Evolutionary conservation across 257 asterid species (phyloP).

Genomic region (Solanum bukasovii): DNA sequence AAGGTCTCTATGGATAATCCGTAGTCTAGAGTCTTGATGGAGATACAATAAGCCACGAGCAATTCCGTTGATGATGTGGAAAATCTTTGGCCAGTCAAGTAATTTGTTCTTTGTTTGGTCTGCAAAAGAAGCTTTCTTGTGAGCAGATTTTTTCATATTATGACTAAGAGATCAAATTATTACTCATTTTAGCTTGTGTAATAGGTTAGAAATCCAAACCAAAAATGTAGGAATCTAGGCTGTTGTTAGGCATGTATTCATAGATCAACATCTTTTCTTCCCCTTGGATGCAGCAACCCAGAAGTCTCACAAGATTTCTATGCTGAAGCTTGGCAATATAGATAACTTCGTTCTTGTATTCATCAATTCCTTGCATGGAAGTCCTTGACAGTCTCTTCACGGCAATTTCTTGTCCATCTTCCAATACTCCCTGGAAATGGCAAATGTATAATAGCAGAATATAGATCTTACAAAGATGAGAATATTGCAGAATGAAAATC

Average conservation of each 20-base stretch:
- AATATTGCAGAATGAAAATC: neutral
- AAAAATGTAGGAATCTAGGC: neutral
- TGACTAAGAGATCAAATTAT: neutral
- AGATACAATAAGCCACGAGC: constrained; percentile 25
- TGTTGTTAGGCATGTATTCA: constrained; percentile 1
- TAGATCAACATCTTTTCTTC: constrained; percentile 2
- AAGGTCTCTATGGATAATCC: constrained; percentile 25
- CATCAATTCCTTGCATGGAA: constrained; percentile 23
- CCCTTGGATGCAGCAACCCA: neutral
- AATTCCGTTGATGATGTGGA: constrained; percentile 17
- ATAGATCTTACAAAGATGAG: neutral
- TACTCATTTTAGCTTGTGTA: neutral
- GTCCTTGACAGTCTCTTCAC: constrained; percentile 24
- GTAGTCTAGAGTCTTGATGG: constrained; percentile 22
- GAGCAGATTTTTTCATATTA: constrained; percentile 3
- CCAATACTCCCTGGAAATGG: constrained; percentile 7
- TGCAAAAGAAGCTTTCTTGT: neutral
- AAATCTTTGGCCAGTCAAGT: constrained; percentile 17
- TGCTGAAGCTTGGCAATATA: constrained; percentile 22
- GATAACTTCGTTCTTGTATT: constrained; percentile 25
- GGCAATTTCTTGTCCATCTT: constrained; percentile 18
- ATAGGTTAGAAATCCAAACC: neutral
- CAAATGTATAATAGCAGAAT: neutral
- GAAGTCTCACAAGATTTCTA: constrained; percentile 3
- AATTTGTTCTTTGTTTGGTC: constrained; percentile 4